Evolutionary conservation across 768 basidiomycete genomes (phyloP).

Genomic region (Sporobolomyces roseus): DNA sequence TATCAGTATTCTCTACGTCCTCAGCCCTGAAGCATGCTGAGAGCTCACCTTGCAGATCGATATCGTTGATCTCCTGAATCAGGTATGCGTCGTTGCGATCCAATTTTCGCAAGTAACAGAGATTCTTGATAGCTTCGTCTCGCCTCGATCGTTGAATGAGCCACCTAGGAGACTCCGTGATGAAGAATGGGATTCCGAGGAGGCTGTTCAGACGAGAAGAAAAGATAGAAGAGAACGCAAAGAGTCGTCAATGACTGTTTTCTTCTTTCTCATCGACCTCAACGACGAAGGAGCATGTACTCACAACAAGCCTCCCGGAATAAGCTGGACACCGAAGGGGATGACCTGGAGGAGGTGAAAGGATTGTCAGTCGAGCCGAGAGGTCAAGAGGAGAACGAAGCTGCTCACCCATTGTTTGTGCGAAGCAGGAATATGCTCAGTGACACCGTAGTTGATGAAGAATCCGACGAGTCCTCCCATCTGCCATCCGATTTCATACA

Average conservation of each 20-base stretch:
- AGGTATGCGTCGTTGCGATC: conserved; percentile 34
- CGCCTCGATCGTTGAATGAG: conserved; percentile 42
- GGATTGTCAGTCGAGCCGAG: conserved; percentile 33
- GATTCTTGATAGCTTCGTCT: conserved; percentile 46
- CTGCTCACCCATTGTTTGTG: conserved; percentile 50
- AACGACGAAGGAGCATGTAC: no score
- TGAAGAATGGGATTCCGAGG: conserved; percentile 46
- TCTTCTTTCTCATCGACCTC: no score
- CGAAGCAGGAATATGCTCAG: conserved; percentile 46
- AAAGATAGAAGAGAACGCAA: no score
- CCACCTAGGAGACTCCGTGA: conserved; percentile 48
- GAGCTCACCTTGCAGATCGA: conserved; percentile 30
- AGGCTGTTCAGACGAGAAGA: no score
- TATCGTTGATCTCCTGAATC: conserved; percentile 37
- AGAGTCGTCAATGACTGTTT: no score
- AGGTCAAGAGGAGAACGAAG: neutral
- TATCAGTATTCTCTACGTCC: no score
- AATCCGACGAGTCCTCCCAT: conserved; percentile 53
- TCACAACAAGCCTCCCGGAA: conserved; percentile 43
- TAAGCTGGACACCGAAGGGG: conserved; percentile 49
- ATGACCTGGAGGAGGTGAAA: conserved; percentile 50
- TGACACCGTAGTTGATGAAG: conserved; percentile 45
- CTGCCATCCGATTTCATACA: conserved; percentile 56
- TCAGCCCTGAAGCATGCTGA: no score
- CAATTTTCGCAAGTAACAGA: conserved; percentile 47